These are phyloP conservation scores for Linnemannia schmuckeri DNA, from an alignment of 192 early-diverging fungal species.

Conservation along the genomic window DNA sequence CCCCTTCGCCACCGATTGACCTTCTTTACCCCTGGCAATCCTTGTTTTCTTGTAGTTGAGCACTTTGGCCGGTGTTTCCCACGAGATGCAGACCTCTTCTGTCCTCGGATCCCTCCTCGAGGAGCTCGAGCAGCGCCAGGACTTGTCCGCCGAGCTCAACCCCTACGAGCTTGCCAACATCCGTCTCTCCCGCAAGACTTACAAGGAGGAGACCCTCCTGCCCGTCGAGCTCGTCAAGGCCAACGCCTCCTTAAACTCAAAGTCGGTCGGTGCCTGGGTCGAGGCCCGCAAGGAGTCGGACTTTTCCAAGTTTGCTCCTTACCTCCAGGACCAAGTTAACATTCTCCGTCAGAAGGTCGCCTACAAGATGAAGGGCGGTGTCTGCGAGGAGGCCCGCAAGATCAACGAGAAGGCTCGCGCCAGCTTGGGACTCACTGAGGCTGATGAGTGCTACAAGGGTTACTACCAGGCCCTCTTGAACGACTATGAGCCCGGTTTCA, in stretches of 20 bases:
- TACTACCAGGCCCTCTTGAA: conserved; percentile 56
- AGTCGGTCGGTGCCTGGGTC: conserved; percentile 44
- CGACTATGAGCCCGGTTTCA: conserved; percentile 56
- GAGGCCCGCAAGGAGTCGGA: conserved; percentile 54
- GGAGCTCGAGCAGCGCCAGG: conserved; percentile 42
- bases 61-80: conserved; percentile 41
- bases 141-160: conserved; percentile 38
- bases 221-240: conserved; percentile 40
- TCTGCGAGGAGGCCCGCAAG: conserved; percentile 50
- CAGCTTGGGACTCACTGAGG: conserved; percentile 31
- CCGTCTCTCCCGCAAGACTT: conserved; percentile 26
- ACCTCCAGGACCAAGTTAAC: conserved; percentile 43
- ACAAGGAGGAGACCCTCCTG: conserved; percentile 37
- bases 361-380: conserved; percentile 42
- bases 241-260: conserved; percentile 31
- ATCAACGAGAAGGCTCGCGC: conserved; percentile 56
- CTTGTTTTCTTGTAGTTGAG: conserved; percentile 20
- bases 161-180: conserved; percentile 51
- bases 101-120: conserved; percentile 43
- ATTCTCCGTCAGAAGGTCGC: conserved; percentile 40
- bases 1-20: not conserved
- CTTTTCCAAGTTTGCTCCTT: conserved; percentile 54
- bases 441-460: conserved; percentile 53
- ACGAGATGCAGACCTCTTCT: conserved; percentile 40
- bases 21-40: not conserved